These are phyloP conservation scores for Babesia bovis DNA, from an alignment of 169 alveolate genomes.

Conservation along the genomic window DNA sequence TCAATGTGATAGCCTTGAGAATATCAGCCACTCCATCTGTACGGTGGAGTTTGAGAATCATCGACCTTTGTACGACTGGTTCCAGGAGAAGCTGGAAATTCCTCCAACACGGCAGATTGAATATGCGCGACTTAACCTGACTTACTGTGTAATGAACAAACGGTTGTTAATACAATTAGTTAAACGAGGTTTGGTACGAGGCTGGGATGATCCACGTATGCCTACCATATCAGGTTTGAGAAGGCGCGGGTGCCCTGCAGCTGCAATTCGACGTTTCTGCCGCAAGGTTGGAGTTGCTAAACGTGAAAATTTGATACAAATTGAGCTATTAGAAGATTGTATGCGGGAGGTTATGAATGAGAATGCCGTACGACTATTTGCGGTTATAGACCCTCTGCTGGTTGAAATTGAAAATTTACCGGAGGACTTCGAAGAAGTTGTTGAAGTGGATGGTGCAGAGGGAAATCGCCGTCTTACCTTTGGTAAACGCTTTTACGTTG, in stretches of 20 bases:
- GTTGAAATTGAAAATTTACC: slow-evolving; percentile 70
- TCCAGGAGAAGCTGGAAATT: slow-evolving; percentile 88
- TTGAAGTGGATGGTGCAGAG: slow-evolving; percentile 20
- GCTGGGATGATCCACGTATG: slow-evolving; percentile 99
- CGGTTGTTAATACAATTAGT: slow-evolving; percentile 91
- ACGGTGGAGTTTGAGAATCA: slow-evolving; percentile 98
- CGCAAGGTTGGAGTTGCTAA: slow-evolving; percentile 94
- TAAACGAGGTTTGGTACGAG: slow-evolving; percentile 87
- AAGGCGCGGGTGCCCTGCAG: slow-evolving; percentile 95
- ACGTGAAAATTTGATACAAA: slow-evolving; percentile 90
- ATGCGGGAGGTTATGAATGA: slow-evolving; percentile 82
- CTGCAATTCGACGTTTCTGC: slow-evolving; percentile 85
- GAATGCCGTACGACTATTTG: slow-evolving; percentile 68
- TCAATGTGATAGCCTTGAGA: slow-evolving; percentile 95
- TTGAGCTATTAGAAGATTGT: slow-evolving; percentile 92
- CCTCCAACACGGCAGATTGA: slow-evolving; percentile 87
- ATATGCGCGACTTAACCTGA: slow-evolving; percentile 96
- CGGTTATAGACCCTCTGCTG: slow-evolving; percentile 71
- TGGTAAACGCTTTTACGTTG: slow-evolving; percentile 77
- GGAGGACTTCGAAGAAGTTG: slow-evolving; percentile 46
- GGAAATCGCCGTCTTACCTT: slow-evolving; percentile 49
- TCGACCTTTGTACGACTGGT: slow-evolving; percentile 98
- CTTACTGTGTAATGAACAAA: slow-evolving; percentile 94
- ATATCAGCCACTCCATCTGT: slow-evolving; percentile 97
- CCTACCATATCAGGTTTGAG: slow-evolving; percentile 97